Base-by-base conservation (phyloP, 1,284 basidiomycete genomes). In the Ustilago lituana region DNA sequence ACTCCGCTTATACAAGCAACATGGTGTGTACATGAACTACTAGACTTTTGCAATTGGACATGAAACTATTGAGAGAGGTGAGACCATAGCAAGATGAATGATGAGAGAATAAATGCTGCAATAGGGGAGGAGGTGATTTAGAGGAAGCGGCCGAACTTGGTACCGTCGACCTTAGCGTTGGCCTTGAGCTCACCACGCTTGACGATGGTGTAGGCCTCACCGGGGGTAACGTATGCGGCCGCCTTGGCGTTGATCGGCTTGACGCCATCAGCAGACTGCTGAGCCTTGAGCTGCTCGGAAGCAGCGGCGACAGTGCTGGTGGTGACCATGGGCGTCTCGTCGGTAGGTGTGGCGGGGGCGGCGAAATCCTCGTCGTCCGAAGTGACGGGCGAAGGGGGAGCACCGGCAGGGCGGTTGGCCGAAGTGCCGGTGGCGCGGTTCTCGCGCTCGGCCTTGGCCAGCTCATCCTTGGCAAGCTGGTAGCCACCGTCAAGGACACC, bases 401-500 rank as follows among this genome's bases (percentile, higher is more conserved):
- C 63, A 36, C 68, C 68, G n/a, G 63, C 63, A 10, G 68, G 68
- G 4, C 63, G 53, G 58, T 71, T 55, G 22, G 57, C 31, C 35
- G 62, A 66, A n/a, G 53, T 53, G 36, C 72, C 60, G 29, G 32
- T 40, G 32, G 64, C 61, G 43, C 72, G 60, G 58, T 65, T 65
- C 56, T 73, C 66, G 36, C 59, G 57, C 41, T 65, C 54, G 9
- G 61, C 63, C 45, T 66, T 62, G 37, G 58, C 70, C 2, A 69
- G 23, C 46, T 75, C 70, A 44, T 71, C 70, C 73, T 72, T 75
- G 43, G 73, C 70, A 3, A 79, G 68, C 50, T 76, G 76, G 66
- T 80, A 80, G 10, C 79, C 79, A 22, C 79, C 79, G 32, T 80
- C 77, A 17, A 81, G 63, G 9, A 80, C 79, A 62, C 79, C 79